These are phyloP conservation scores for Pseudogymnoascus sp. DNA, from an alignment of 2,329 filamentous ascomycete genomes.

Conservation along the genomic window DNA sequence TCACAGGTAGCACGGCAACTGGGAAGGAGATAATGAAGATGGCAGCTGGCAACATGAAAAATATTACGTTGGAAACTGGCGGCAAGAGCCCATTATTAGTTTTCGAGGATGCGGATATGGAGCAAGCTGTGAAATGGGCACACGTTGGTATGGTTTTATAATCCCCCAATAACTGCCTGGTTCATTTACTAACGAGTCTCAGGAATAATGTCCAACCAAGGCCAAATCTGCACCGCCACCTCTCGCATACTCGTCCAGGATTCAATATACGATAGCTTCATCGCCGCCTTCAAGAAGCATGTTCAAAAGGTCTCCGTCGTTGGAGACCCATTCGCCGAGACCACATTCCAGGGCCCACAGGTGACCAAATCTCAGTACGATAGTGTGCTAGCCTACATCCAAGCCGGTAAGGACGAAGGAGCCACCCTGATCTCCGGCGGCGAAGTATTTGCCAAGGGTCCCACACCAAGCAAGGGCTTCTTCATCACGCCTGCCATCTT, in stretches of 20 bases:
- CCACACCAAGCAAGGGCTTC: slow-evolving; percentile 57
- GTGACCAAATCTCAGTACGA: slow-evolving; percentile 66
- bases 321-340: slow-evolving; percentile 58
- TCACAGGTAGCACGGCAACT: slow-evolving; percentile 58
- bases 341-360: slow-evolving; percentile 67
- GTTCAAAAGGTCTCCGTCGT: slow-evolving; percentile 54
- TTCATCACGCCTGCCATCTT: slow-evolving; percentile 72
- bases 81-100: slow-evolving; percentile 59
- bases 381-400: slow-evolving; percentile 61
- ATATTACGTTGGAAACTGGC: slow-evolving; percentile 57
- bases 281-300: slow-evolving; percentile 59
- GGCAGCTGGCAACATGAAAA: slow-evolving; percentile 57
- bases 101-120: slow-evolving; percentile 55
- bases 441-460: slow-evolving; percentile 35
- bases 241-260: slow-evolving; percentile 66
- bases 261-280: slow-evolving; percentile 63
- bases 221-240: slow-evolving; percentile 49
- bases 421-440: slow-evolving; percentile 60
- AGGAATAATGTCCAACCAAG: slow-evolving; percentile 38
- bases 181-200: not conserved
- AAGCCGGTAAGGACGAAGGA: slow-evolving; percentile 58
- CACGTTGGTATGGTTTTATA: slow-evolving; percentile 37
- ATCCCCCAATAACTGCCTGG: not conserved
- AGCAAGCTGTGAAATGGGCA: slow-evolving; percentile 57
- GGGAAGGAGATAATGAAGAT: slow-evolving; percentile 60